Conservation (phyloP, 257 asterid genomes). For the Gentiana macrophylla region DNA sequence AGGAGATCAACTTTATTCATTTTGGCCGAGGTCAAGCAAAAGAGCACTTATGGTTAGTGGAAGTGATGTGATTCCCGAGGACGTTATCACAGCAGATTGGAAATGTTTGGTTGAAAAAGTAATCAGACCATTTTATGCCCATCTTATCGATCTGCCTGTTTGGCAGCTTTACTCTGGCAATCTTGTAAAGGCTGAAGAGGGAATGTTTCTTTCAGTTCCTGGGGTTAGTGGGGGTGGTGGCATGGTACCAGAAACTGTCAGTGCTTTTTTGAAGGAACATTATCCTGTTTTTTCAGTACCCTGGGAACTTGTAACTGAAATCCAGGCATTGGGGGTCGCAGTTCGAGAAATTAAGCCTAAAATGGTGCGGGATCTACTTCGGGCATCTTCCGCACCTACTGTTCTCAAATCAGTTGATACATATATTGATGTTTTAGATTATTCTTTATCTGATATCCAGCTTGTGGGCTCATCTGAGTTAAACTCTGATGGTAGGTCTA, state of each 20-base stretch:
- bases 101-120: constrained; percentile 67
- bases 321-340: constrained; percentile 69
- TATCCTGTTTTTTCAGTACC: constrained; percentile 98
- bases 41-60: constrained; percentile 21
- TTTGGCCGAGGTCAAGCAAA: constrained; percentile 76
- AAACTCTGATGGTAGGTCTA: constrained; percentile 23
- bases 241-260: constrained; percentile 78
- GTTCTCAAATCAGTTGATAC: constrained; percentile 63
- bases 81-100: constrained; percentile 59
- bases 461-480: constrained; percentile 29
- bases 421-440: constrained; percentile 80
- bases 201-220: constrained; percentile 98
- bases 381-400: constrained; percentile 55
- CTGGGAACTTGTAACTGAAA: constrained; percentile 90
- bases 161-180: constrained; percentile 92
- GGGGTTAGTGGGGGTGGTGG: constrained; percentile 65
- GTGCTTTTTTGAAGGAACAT: constrained; percentile 91
- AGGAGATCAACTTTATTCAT: constrained; percentile 62
- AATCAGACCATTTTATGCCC: constrained; percentile 68
- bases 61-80: constrained; percentile 23
- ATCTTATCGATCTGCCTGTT: constrained; percentile 73
- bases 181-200: constrained; percentile 80
- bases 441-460: constrained; percentile 83
- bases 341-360: constrained; percentile 84
- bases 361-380: constrained; percentile 91